Base-by-base conservation (phyloP, 2,329 filamentous ascomycete genomes). In the Didymella sp. region DNA sequence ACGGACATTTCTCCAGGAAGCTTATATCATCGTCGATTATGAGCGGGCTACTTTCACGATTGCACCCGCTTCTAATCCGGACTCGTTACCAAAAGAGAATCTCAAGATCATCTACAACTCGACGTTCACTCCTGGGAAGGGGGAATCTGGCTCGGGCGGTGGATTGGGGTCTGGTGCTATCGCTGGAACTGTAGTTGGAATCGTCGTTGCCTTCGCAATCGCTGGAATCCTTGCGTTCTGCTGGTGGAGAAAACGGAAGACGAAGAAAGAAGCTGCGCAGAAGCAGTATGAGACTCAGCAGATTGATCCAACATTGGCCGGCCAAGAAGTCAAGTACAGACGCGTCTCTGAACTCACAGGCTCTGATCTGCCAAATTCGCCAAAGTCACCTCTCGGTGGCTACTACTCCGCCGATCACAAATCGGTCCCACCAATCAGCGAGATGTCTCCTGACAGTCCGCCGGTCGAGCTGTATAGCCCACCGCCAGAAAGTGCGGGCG, bases 11-110 rank as follows among this genome's bases (percentile, higher is more conserved):
- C 49, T 77, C 0, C 75, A 77, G 46, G 74, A 77, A 54, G 69
- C 75, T 1, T 77, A 77, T 31, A 51, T 77, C 1, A 45, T 74
- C 28, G 74, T 75, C 13, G 73, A 77, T 50, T 76, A 76, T 45
- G 73, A 76, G 22, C 62, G 65, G 2, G n/a, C 50, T 9, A 73
- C 72, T 44, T 76, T 77, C 42, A 72, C 68, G 6, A 55, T 77
- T 11, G 69, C 69, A 2, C 69, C 63, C 15, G 71, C 71, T 5
- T 42, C 41, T 11, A 70, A 63, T 19, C 47, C 67, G 1, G 60
- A 73, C 9, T 60, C 65, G 0, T 62, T 68, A 61, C 68, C 67
- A 8, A 40, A 44, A 0, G 48, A 59, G 8, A 50, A 67, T 7
- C 52, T 75, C 4, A 50, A 66, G 8, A 48, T 66, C 0, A 76